Percentiles rank a stretch among this genome's conserved stretches.
Evolutionary conservation across 1,284 basidiomycete genomes (phyloP).

Genomic region (Trametes sp.): DNA sequence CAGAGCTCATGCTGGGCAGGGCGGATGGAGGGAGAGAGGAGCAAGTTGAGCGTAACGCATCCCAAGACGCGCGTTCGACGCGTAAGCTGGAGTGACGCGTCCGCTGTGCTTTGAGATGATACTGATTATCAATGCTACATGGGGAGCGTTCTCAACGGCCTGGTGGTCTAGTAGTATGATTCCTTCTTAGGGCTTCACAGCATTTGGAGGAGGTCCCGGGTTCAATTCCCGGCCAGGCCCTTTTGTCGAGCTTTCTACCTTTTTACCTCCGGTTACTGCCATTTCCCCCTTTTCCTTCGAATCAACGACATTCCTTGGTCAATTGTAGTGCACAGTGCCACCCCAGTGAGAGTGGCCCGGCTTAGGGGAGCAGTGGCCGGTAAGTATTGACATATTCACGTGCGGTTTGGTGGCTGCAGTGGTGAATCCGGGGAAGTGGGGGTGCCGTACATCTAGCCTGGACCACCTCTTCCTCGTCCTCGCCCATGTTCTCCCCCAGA

Average conservation of each 20-base stretch:
- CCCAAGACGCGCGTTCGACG: conserved; percentile 23
- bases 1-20: conserved; percentile 32
- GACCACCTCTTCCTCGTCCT: conserved; percentile 1
- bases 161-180: conserved; percentile 50
- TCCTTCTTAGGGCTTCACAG: conserved; percentile 45
- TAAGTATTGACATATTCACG: conserved; percentile 11
- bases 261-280: background rate
- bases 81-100: conserved; percentile 20
- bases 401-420: background rate
- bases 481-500: conserved; percentile 26
- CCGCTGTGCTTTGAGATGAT: background rate
- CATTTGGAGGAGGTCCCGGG: conserved; percentile 82
- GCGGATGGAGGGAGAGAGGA: background rate
- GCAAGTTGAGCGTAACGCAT: background rate
- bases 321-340: too few relatives aligned
- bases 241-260: conserved; percentile 10
- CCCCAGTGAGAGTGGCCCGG: too few relatives aligned
- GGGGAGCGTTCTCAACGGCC: conserved; percentile 25
- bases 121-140: too few relatives aligned
- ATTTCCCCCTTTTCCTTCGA: too few relatives aligned
- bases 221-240: conserved; percentile 88
- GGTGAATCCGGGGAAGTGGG: background rate
- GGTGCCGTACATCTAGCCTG: conserved; percentile 2
- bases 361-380: background rate
- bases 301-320: too few relatives aligned